A percentile compares a stretch with the other conserved stretches of the same genome.
Conservation (phyloP, 2,329 filamentous ascomycete species). For the Zarea fungicola region DNA sequence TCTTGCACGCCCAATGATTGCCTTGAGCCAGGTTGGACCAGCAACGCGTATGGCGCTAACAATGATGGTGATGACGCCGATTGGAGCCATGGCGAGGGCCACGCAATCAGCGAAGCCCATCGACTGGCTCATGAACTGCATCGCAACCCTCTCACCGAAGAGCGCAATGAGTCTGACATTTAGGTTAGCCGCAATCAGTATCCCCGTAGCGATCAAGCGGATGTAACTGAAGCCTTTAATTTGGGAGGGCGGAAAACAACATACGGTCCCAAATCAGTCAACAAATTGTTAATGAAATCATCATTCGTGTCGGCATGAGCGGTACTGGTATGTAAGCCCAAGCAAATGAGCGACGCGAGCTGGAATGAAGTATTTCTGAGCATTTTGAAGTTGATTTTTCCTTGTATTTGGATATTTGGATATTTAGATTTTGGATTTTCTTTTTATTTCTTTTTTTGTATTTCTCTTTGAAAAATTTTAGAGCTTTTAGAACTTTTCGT, state of each 20-base stretch:
- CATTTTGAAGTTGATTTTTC: too few species aligned
- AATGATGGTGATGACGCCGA: slow-evolving; percentile 40
- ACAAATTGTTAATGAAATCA: background rate
- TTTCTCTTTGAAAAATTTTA: background rate
- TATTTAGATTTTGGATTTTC: too few species aligned
- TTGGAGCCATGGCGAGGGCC: slow-evolving; percentile 40
- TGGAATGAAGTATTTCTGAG: background rate
- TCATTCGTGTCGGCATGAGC: background rate
- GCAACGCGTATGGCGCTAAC: slow-evolving; percentile 40
- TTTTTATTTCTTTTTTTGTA: background rate
- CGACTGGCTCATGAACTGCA: slow-evolving; percentile 42
- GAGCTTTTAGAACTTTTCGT: too few species aligned
- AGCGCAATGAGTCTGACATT: slow-evolving; percentile 17
- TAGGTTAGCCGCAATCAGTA: too few species aligned
- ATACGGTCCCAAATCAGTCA: slow-evolving; percentile 1
- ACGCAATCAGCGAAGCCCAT: slow-evolving; percentile 36
- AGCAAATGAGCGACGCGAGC: background rate
- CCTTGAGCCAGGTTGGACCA: slow-evolving; percentile 36
- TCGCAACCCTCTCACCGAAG: slow-evolving; percentile 42
- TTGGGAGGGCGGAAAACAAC: background rate
- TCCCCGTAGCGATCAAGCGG: too few species aligned
- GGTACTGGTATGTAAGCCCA: background rate
- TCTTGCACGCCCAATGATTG: slow-evolving; percentile 39
- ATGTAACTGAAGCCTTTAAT: background rate
- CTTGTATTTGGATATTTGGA: too few species aligned